Base-by-base conservation (phyloP, 2,329 filamentous ascomycete genomes). In the Fonsecaea nubica region DNA sequence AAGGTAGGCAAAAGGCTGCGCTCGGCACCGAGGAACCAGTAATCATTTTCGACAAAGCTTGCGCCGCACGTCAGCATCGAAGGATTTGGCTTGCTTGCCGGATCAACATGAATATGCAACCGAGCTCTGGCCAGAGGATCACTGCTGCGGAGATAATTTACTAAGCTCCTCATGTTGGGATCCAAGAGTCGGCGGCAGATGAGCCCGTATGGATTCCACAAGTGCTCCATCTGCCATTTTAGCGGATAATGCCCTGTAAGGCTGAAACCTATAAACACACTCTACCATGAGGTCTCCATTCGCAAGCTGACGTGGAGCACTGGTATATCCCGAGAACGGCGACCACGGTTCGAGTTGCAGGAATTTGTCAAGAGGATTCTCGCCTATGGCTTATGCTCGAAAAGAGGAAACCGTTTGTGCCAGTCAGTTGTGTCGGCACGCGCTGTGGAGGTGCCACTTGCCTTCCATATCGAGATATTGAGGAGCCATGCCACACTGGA, bases 1-100 rank as follows among this genome's bases (percentile, higher is more conserved):
- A 58, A 56, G 50, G 33, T 8, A 18, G 36, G 15, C 30, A 25
- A 50, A 25, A 30, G 15, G n/a, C 38, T 58, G 36, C 48, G 18
- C 33, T 12, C 45, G 25, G 25, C 25, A 25, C 25, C 25, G 25
- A 25, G 25, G 25, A 25, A 25, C 25, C 25, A 25, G 25, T 52
- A 32, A n/a, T 56, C 48, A 53, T 25, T n/a, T 40, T 42, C 4
- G 32, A 32, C n/a, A 13, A 30, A 12, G 13, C 2, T 25, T n/a
- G 15, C 12, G 32, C 62, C 54, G 35, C 62, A 67, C 64, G 65
- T 67, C 65, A 67, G 65, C 61, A 30, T 61, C 50, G 61, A 53
- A 62, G 65, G 62, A 67, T 64, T 61, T 13, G 40, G 35, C 53
- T 13, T 38, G 35, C 42, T 15, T 52, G 57, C 6, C 56, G 59